Percentiles rank a stretch among this genome's conserved stretches.
These are phyloP conservation scores for Aschersonia sp. DNA, from an alignment of 2,329 filamentous ascomycete genomes.

Conservation along the genomic window DNA sequence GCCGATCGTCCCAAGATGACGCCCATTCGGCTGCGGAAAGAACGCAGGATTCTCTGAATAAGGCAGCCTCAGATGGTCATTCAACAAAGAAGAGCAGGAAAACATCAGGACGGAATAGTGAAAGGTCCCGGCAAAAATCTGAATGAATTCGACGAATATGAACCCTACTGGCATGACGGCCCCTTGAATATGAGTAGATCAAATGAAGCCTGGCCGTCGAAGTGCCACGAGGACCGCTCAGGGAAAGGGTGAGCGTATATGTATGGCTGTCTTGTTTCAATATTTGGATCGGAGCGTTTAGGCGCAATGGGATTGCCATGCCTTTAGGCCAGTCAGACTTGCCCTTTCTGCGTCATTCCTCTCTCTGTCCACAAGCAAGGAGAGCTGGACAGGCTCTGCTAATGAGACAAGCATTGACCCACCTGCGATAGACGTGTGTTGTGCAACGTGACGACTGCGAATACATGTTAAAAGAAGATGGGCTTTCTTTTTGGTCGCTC, in stretches of 20 bases:
- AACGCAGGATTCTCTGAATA: no score
- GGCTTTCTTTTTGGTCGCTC: no score
- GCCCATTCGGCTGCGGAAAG: not conserved
- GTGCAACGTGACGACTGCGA: no score
- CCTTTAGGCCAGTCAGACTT: not conserved
- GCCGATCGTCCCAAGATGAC: slow-evolving; percentile 10
- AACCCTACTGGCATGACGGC: no score
- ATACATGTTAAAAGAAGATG: no score
- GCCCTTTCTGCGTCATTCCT: not conserved
- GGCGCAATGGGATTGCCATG: not conserved
- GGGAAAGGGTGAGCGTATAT: no score
- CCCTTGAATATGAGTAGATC: no score
- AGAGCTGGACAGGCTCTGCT: not conserved
- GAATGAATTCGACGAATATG: not conserved
- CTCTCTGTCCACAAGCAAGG: not conserved
- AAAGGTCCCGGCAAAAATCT: not conserved
- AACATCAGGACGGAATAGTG: not conserved
- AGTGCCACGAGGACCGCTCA: no score
- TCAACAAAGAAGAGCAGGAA: no score
- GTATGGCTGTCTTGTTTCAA: not conserved
- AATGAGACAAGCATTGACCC: not conserved
- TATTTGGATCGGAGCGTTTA: not conserved
- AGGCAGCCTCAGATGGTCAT: no score
- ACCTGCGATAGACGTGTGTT: no score
- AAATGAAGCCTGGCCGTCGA: no score